Percentiles rank a stretch among this genome's conserved stretches.
phyloP scores from a whole-genome alignment of 768 basidiomycete genomes.

The Russula vinacea region DNA sequence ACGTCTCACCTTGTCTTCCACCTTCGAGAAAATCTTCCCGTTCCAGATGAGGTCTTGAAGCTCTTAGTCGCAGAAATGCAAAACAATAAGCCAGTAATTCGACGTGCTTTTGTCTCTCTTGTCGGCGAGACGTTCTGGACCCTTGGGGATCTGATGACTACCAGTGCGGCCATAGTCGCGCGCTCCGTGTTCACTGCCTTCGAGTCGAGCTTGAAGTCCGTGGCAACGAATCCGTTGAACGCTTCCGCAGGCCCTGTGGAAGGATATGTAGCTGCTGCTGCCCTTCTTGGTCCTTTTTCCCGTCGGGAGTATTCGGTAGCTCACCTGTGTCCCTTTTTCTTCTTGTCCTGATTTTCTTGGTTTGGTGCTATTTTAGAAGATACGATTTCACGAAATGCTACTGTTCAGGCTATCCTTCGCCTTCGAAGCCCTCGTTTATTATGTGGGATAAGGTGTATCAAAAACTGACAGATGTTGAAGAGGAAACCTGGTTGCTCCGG shows the following conservation, averaged over 20 bases:
- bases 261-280: conserved; percentile 73
- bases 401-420: conserved; percentile 46
- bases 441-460: conserved; percentile 85
- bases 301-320: conserved; percentile 54
- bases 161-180: conserved; percentile 51
- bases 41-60: conserved; percentile 46
- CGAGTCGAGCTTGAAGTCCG: conserved; percentile 67
- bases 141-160: conserved; percentile 40
- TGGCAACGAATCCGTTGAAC: conserved; percentile 57
- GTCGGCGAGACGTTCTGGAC: conserved; percentile 61
- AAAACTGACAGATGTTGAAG: conserved; percentile 57
- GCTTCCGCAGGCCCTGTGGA: conserved; percentile 69
- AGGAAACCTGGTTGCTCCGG: conserved; percentile 74
- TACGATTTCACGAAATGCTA: conserved; percentile 47
- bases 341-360: conserved; percentile 21
- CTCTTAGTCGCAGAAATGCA: conserved; percentile 71
- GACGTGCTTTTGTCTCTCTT: conserved; percentile 60
- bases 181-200: conserved; percentile 55
- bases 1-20: conserved; percentile 56
- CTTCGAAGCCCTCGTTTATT: conserved; percentile 79
- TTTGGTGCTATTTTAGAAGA: conserved; percentile 42
- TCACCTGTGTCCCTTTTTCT: conserved; percentile 29
- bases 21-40: conserved; percentile 42
- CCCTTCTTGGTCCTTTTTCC: conserved; percentile 60
- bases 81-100: conserved; percentile 56